These are phyloP conservation scores for Themeda triandra DNA, from an alignment of 176 grass and related monocot species.

Conservation along the genomic window DNA sequence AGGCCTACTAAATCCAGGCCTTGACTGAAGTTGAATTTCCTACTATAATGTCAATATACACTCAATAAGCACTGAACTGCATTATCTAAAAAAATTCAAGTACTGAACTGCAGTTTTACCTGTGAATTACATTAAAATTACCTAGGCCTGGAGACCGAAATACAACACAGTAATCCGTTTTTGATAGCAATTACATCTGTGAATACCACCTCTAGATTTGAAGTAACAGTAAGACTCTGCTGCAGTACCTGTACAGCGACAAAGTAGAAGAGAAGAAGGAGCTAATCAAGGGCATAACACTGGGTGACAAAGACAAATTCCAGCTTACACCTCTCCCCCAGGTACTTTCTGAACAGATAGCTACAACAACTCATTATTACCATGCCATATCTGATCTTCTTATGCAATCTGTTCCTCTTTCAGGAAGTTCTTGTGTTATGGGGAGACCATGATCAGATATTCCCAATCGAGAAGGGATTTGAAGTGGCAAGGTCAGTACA, in stretches of 20 bases:
- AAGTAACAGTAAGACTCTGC: not conserved
- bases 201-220: not conserved
- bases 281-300: slow-evolving; percentile 57
- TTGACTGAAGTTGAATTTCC: no score
- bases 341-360: slow-evolving; percentile 10
- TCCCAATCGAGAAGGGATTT: slow-evolving; percentile 62
- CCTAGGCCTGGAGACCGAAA: not conserved
- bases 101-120: not conserved
- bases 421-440: slow-evolving; percentile 85
- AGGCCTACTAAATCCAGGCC: not conserved
- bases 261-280: slow-evolving; percentile 72
- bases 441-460: slow-evolving; percentile 88
- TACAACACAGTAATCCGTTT: not conserved
- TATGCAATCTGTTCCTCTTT: not conserved
- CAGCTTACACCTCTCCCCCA: slow-evolving; percentile 71
- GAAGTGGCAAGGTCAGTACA: slow-evolving; percentile 52
- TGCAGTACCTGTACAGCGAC: slow-evolving; percentile 64
- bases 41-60: no score
- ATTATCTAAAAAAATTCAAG: no score
- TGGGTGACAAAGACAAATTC: slow-evolving; percentile 65
- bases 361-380: not conserved
- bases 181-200: not conserved
- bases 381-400: not conserved
- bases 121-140: not conserved
- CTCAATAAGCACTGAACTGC: not conserved